Percentiles rank a stretch among this genome's conserved stretches.
Evolutionary conservation across 257 asterid genomes (phyloP).

Genomic region (Ligustrum vulgare): DNA sequence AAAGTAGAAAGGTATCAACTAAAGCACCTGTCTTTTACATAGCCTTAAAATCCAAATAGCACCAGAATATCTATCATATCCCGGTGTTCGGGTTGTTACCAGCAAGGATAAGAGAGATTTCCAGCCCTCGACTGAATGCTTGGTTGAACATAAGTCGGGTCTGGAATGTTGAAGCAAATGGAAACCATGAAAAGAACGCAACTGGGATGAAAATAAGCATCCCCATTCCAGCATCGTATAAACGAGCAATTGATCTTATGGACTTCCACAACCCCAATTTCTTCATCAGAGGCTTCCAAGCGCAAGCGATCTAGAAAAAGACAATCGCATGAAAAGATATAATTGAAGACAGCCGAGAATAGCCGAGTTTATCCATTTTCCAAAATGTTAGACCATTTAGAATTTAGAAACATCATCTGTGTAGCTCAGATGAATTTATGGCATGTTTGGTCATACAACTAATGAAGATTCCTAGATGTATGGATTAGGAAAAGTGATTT

Average conservation of each 20-base stretch:
- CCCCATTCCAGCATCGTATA: conserved; percentile 92
- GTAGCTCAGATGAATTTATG: background rate
- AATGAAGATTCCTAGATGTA: background rate
- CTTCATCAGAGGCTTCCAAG: conserved; percentile 93
- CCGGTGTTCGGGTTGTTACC: conserved; percentile 92
- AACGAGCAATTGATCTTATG: conserved; percentile 74
- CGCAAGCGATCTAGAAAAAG: conserved; percentile 63
- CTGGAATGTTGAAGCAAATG: conserved; percentile 91
- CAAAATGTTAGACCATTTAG: background rate
- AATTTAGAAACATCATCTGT: background rate
- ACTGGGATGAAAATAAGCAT: conserved; percentile 80
- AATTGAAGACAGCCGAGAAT: background rate
- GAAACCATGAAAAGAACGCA: conserved; percentile 92
- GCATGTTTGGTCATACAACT: background rate
- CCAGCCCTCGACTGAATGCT: conserved; percentile 97
- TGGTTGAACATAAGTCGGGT: conserved; percentile 98
- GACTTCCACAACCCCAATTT: conserved; percentile 93
- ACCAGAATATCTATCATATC: conserved; percentile 27
- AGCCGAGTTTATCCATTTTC: background rate
- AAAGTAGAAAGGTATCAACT: background rate
- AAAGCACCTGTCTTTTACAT: conserved; percentile 3
- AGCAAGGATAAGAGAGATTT: conserved; percentile 94
- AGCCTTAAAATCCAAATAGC: background rate
- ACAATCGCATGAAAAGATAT: background rate
- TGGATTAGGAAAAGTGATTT: background rate